Percentiles rank a stretch among this genome's conserved stretches.
Conservation (phyloP, 495 filamentous ascomycete genomes). For the Lasiosphaeria hispida region DNA sequence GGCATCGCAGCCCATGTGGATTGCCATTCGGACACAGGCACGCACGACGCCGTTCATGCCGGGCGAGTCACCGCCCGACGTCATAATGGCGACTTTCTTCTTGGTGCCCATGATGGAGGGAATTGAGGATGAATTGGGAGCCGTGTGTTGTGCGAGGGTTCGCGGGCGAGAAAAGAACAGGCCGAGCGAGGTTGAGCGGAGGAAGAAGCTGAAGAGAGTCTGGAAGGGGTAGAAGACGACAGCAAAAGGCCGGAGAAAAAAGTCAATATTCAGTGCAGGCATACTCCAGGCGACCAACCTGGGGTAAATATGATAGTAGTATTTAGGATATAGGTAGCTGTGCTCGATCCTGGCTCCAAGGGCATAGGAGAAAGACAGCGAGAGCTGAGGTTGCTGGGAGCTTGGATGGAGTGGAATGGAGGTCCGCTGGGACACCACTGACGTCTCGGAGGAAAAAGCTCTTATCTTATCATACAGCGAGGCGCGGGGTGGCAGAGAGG, state of each 20-base stretch:
- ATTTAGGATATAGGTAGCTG: background rate
- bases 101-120: constrained; percentile 43
- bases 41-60: constrained; percentile 97
- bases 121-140: constrained; percentile 1
- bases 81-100: constrained; percentile 92
- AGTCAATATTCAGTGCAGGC: constrained; percentile 16
- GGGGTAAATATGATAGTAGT: constrained; percentile 16
- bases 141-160: background rate
- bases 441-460: constrained; percentile 18
- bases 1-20: constrained; percentile 80
- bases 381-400: background rate
- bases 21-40: constrained; percentile 89
- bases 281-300: constrained; percentile 29
- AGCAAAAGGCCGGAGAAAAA: constrained; percentile 23
- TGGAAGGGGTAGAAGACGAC: constrained; percentile 26
- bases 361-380: background rate
- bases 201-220: constrained; percentile 22
- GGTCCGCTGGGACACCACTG: too few relatives aligned
- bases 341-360: constrained; percentile 3
- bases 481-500: constrained; percentile 28
- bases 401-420: background rate
- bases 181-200: constrained; percentile 23
- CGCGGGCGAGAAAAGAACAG: constrained; percentile 14
- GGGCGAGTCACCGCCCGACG: constrained; percentile 93
- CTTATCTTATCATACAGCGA: constrained; percentile 31